Conservation (phyloP, 306 rosid species). For the Luffa aegyptiaca region DNA sequence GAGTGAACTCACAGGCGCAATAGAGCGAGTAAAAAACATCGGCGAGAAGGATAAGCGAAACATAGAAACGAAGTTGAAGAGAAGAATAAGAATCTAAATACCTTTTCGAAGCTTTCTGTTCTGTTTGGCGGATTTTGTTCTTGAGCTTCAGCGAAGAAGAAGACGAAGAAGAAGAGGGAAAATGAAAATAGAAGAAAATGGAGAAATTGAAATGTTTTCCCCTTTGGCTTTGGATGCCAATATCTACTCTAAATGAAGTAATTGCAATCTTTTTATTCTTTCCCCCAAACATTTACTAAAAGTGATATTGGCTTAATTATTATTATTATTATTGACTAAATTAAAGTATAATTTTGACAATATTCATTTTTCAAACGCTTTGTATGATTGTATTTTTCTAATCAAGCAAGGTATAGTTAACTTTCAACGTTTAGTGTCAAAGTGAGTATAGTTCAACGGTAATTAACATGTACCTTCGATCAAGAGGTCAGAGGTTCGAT, state of each 20-base stretch:
- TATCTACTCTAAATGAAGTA: background rate
- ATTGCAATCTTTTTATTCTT: background rate
- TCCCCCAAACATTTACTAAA: background rate
- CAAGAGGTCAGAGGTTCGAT: no score
- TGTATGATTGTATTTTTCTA: no score
- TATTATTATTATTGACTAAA: no score
- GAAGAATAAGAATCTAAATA: background rate
- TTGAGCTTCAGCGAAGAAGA: background rate
- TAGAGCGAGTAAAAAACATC: background rate
- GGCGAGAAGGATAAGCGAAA: background rate
- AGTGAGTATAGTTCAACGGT: no score
- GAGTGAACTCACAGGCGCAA: background rate
- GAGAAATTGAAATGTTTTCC: background rate
- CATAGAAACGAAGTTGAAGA: background rate
- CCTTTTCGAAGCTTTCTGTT: background rate
- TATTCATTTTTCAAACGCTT: no score
- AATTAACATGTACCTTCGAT: no score
- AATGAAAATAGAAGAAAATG: background rate
- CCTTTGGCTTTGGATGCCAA: background rate
- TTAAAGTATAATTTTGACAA: no score
- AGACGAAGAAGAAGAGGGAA: background rate
- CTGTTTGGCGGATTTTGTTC: background rate
- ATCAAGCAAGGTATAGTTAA: no score
- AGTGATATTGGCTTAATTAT: background rate
- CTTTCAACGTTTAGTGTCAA: no score